Percentiles rank a stretch among this genome's conserved stretches.
These are phyloP conservation scores for Rhodotorula sp. DNA, from an alignment of 1,284 basidiomycete species.

Conservation along the genomic window DNA sequence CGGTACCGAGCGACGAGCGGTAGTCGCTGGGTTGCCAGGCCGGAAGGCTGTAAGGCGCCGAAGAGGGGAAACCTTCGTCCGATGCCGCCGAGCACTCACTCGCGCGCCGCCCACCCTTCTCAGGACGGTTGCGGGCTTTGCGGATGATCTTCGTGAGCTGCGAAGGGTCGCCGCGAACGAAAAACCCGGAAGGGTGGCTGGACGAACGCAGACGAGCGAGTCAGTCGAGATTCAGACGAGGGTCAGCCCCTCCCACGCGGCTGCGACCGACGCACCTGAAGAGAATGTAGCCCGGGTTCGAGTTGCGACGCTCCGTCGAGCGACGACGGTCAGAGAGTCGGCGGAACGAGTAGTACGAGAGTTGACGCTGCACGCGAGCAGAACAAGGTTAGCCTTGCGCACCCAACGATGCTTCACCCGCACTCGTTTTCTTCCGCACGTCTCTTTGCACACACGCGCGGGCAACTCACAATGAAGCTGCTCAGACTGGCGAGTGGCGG, in stretches of 20 bases:
- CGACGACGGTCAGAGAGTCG: constrained; percentile 38
- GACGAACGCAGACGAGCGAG: background rate
- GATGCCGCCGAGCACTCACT: constrained; percentile 7
- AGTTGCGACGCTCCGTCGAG: constrained; percentile 21
- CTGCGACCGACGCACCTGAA: constrained; percentile 22
- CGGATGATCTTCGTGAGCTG: constrained; percentile 28
- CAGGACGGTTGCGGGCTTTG: constrained; percentile 13
- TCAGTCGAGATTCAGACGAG: background rate
- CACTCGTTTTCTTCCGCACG: too few relatives aligned
- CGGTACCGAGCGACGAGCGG: constrained; percentile 3
- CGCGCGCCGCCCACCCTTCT: constrained; percentile 7
- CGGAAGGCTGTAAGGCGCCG: background rate
- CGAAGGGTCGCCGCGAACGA: constrained; percentile 26
- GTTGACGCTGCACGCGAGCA: constrained; percentile 14
- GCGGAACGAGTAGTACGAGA: constrained; percentile 37
- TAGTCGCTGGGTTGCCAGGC: constrained; percentile 9
- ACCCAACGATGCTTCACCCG: too few relatives aligned
- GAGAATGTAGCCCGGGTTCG: constrained; percentile 26
- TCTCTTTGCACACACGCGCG: too few relatives aligned
- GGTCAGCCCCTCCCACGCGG: background rate
- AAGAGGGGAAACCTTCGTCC: background rate
- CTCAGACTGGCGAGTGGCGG: constrained; percentile 14
- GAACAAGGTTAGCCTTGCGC: background rate
- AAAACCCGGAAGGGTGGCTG: constrained; percentile 34
- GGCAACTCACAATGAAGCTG: constrained; percentile 29